Conservation (phyloP, 768 basidiomycete species). For the Termitomyces sp. region DNA sequence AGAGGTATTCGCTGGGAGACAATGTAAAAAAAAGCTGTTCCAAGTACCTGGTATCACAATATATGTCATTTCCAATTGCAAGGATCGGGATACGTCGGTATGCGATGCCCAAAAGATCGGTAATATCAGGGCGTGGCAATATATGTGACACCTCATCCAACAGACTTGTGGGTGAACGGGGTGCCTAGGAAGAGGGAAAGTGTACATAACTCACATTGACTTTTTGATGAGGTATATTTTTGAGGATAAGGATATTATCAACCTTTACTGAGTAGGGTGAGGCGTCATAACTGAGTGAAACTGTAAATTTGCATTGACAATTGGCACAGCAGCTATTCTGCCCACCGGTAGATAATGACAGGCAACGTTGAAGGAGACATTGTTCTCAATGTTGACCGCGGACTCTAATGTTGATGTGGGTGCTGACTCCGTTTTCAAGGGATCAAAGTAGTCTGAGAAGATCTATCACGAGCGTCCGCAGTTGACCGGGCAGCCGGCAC, state of each 20-base stretch:
- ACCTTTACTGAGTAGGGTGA: constrained; percentile 51
- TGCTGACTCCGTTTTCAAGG: neutral
- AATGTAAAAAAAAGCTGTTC: neutral
- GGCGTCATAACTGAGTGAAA: constrained; percentile 36
- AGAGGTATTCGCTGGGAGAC: neutral
- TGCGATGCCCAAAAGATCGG: constrained; percentile 43
- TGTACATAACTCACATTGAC: constrained; percentile 37
- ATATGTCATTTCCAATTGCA: constrained; percentile 57
- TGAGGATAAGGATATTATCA: constrained; percentile 45
- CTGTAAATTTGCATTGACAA: neutral
- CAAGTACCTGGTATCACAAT: constrained; percentile 46
- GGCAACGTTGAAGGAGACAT: constrained; percentile 12
- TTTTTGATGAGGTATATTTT: constrained; percentile 40
- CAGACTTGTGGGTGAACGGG: neutral
- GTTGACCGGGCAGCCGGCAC: neutral
- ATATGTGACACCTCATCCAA: constrained; percentile 38
- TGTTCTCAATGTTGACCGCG: neutral
- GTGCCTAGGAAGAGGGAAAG: neutral
- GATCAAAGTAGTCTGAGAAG: neutral
- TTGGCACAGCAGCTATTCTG: neutral
- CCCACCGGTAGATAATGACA: constrained; percentile 46
- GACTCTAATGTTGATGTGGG: neutral
- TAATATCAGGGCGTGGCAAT: constrained; percentile 55
- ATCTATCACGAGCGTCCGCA: neutral
- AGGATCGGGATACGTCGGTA: constrained; percentile 59